phyloP scores from a whole-genome alignment of 1,284 basidiomycete genomes.

The Cystobasidium pallidum region DNA sequence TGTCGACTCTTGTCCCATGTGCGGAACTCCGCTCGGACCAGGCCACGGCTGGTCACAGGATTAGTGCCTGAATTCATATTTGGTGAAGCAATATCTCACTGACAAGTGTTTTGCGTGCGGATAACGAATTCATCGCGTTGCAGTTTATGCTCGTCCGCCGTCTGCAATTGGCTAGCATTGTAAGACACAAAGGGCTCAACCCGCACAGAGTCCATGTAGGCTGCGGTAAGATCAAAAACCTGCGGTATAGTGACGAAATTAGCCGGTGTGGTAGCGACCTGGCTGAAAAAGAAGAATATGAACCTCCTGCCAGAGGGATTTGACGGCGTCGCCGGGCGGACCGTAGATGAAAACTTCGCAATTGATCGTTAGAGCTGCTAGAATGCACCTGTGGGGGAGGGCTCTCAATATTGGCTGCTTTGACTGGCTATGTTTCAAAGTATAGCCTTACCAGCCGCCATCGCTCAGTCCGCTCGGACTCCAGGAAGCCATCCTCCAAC shows the following conservation, averaged over 20 bases:
- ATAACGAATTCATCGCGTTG: constrained; percentile 10
- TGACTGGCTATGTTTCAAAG: too few species aligned
- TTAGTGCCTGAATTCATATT: not conserved
- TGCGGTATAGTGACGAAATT: not conserved
- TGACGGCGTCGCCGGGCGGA: constrained; percentile 19
- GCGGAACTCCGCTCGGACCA: constrained; percentile 20
- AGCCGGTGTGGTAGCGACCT: not conserved
- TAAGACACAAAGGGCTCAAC: constrained; percentile 1
- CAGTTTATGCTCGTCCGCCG: constrained; percentile 17
- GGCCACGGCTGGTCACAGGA: constrained; percentile 10
- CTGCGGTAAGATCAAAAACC: constrained; percentile 31
- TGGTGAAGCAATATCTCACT: not conserved
- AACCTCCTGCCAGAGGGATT: constrained; percentile 21
- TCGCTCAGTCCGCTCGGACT: constrained; percentile 38
- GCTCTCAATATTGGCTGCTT: too few species aligned
- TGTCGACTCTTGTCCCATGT: constrained; percentile 20
- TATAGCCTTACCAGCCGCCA: constrained; percentile 30
- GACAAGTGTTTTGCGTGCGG: constrained; percentile 31
- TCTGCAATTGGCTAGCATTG: not conserved
- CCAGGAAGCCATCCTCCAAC: constrained; percentile 41
- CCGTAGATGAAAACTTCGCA: constrained; percentile 26
- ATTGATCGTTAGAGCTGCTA: constrained; percentile 36
- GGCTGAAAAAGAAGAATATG: not conserved
- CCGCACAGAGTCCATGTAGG: constrained; percentile 6
- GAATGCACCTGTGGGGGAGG: constrained; percentile 24